phyloP scores from a whole-genome alignment of 2,329 filamentous ascomycete species.

The Pseudocercospora pini-densiflorae region DNA sequence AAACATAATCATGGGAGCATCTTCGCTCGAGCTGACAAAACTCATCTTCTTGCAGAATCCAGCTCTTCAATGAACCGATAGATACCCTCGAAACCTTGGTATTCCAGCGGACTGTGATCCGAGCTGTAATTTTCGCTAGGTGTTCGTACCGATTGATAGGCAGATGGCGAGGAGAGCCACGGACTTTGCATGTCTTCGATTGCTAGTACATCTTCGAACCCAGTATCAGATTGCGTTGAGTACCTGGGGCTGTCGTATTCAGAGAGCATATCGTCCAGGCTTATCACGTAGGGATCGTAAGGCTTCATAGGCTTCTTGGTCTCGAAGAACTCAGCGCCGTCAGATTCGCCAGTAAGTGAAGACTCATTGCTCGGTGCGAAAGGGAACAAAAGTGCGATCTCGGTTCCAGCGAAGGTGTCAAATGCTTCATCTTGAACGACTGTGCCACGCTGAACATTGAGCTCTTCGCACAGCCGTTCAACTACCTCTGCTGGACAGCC shows the following conservation, averaged over 20 bases:
- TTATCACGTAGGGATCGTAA: conserved; percentile 42
- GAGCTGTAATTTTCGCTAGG: conserved; percentile 50
- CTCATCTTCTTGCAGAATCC: conserved; percentile 52
- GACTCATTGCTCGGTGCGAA: conserved; percentile 71
- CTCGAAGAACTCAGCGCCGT: conserved; percentile 36
- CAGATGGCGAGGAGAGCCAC: conserved; percentile 59
- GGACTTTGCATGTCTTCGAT: conserved; percentile 52
- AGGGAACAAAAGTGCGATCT: conserved; percentile 81
- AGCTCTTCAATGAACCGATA: conserved; percentile 69
- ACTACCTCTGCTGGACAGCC: conserved; percentile 85
- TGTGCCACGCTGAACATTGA: conserved; percentile 79
- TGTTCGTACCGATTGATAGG: conserved; percentile 62
- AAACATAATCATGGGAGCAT: conserved; percentile 8
- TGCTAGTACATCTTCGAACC: conserved; percentile 35
- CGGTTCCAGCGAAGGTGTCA: conserved; percentile 66
- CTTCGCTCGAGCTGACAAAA: neutral
- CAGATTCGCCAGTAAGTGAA: conserved; percentile 46
- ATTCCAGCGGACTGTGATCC: conserved; percentile 55
- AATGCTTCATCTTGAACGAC: conserved; percentile 81
- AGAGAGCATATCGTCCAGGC: conserved; percentile 64
- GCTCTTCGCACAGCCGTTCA: conserved; percentile 81
- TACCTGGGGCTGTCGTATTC: conserved; percentile 43
- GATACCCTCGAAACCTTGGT: conserved; percentile 68
- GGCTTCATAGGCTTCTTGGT: conserved; percentile 19
- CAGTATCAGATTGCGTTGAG: conserved; percentile 42